These are phyloP conservation scores for Glutinoglossum americanum DNA, from an alignment of 495 filamentous ascomycete genomes.

Conservation along the genomic window DNA sequence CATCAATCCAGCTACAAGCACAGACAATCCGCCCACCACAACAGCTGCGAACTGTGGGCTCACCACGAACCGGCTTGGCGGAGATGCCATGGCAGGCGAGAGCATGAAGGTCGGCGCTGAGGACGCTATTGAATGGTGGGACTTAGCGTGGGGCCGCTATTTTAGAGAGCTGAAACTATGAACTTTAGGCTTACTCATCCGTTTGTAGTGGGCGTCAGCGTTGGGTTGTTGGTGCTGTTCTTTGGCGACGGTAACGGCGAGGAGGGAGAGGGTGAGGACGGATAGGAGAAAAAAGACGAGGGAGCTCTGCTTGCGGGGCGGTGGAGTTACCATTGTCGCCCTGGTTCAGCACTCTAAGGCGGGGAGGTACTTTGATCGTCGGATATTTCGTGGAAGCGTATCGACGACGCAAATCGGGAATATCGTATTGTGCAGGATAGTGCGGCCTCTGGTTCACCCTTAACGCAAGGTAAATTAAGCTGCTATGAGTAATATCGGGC, in stretches of 20 bases:
- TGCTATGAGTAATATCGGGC: neutral
- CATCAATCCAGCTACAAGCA: neutral
- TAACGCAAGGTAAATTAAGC: neutral
- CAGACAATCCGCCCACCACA: neutral
- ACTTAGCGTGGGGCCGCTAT: neutral
- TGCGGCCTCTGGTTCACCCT: too few relatives aligned
- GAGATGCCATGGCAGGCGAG: neutral
- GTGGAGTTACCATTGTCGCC: neutral
- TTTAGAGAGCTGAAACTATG: neutral
- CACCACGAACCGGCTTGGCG: neutral
- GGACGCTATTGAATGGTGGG: neutral
- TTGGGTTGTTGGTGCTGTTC: too few relatives aligned
- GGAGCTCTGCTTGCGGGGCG: neutral
- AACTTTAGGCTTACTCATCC: neutral
- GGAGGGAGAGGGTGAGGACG: neutral
- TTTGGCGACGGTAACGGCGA: neutral
- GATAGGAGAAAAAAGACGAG: neutral
- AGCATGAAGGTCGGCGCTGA: neutral
- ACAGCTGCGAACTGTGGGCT: neutral
- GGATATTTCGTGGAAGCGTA: neutral
- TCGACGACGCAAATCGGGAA: neutral
- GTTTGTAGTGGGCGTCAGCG: neutral
- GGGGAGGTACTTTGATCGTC: neutral
- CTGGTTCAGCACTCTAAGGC: neutral
- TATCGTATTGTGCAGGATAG: too few relatives aligned